Evolutionary conservation across 2,329 filamentous ascomycete species (phyloP).

Genomic region (Didymosphaeria variabile): DNA sequence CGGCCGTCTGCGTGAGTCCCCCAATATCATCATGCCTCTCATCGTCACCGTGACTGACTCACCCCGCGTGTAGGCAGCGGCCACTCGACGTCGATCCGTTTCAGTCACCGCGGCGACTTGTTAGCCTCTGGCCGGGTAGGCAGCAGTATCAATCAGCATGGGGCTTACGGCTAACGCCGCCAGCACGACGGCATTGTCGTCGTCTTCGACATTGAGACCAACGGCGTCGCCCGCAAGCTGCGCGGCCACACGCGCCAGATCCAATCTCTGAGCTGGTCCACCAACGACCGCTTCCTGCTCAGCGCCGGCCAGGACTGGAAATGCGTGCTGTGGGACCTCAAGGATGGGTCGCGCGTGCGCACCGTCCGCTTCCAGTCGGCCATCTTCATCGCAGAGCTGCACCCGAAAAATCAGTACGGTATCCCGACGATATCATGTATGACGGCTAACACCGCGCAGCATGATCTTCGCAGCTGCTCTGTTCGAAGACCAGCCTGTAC

Average conservation of each 20-base stretch:
- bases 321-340: constrained; percentile 92
- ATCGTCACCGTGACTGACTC: constrained; percentile 50
- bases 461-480: constrained; percentile 88
- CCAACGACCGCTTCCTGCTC: constrained; percentile 87
- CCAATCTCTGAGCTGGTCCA: constrained; percentile 94
- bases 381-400: constrained; percentile 94
- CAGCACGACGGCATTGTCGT: constrained; percentile 88
- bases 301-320: constrained; percentile 97
- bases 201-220: constrained; percentile 97
- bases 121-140: constrained; percentile 86
- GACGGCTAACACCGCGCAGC: constrained; percentile 55
- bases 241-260: constrained; percentile 93
- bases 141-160: constrained; percentile 16
- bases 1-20: constrained; percentile 76
- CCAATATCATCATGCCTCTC: constrained; percentile 59
- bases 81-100: constrained; percentile 75
- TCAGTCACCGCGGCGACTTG: constrained; percentile 94
- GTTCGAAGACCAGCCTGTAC: constrained; percentile 89
- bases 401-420: constrained; percentile 85
- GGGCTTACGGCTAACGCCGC: constrained; percentile 28
- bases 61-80: constrained; percentile 60
- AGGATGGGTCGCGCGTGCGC: constrained; percentile 74
- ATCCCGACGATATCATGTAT: not conserved
- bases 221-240: constrained; percentile 93
- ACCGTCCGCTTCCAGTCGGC: constrained; percentile 92